A percentile compares a stretch with the other conserved stretches of the same genome.
Evolutionary conservation across 352 stramenopile species (phyloP).

Genomic region (Phytophthora constricta): DNA sequence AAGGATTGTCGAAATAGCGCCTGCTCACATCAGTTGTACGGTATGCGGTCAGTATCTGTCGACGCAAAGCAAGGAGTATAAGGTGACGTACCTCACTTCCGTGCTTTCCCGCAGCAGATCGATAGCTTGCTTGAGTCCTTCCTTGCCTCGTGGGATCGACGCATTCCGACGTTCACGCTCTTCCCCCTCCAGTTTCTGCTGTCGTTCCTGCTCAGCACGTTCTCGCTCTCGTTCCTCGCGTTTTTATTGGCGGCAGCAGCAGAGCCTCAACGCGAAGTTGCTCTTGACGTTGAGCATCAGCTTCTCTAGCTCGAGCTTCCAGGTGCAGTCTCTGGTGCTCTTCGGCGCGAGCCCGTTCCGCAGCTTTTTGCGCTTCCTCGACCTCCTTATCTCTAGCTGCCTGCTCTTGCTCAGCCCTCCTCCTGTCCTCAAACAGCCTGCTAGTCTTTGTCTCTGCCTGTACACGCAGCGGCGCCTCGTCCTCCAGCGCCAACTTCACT

Average conservation of each 20-base stretch:
- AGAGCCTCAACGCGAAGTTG: constrained; percentile 49
- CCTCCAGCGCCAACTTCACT: constrained; percentile 39
- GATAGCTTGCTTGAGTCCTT: constrained; percentile 51
- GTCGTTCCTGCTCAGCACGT: constrained; percentile 42
- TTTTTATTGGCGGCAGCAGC: constrained; percentile 64
- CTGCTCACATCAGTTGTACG: constrained; percentile 22
- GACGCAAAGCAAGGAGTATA: background rate
- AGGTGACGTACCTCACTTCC: constrained; percentile 29
- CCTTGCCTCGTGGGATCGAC: constrained; percentile 42
- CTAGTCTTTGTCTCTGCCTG: constrained; percentile 29
- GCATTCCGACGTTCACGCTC: constrained; percentile 42
- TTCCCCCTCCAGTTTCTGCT: constrained; percentile 39
- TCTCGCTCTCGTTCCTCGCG: constrained; percentile 50
- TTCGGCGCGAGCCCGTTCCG: constrained; percentile 22
- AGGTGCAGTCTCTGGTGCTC: constrained; percentile 28
- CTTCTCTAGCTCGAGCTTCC: constrained; percentile 22
- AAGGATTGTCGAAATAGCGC: constrained; percentile 42
- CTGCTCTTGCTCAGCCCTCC: constrained; percentile 1
- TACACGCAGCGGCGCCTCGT: constrained; percentile 33
- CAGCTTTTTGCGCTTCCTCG: constrained; percentile 18
- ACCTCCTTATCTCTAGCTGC: constrained; percentile 3
- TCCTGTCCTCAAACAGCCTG: constrained; percentile 14
- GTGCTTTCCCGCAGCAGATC: constrained; percentile 52
- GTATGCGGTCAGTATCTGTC: background rate
- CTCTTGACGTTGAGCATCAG: constrained; percentile 24